Conservation (phyloP, 108 stramenopile genomes). For the Heterococcus sp. region DNA sequence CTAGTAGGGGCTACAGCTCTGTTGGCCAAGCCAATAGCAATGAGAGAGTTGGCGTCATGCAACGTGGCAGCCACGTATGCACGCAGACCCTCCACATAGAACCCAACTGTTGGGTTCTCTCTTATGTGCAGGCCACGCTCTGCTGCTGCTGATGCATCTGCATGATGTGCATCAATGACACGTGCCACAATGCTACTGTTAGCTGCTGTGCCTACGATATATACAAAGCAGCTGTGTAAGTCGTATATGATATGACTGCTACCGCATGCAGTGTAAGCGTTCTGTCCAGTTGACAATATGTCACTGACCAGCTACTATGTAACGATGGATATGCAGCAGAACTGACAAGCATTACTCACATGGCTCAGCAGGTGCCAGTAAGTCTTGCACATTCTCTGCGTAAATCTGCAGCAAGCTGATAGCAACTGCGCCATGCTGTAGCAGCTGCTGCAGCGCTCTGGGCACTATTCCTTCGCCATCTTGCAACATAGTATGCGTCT, state of each 20-base stretch:
- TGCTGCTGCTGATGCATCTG: not conserved
- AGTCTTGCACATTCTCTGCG: conserved; percentile 13
- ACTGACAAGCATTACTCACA: not conserved
- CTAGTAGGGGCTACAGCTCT: too few relatives aligned
- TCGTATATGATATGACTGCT: not conserved
- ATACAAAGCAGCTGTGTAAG: not conserved
- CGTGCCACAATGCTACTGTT: not conserved
- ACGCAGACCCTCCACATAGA: conserved; percentile 11
- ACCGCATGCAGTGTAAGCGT: not conserved
- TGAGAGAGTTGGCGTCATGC: conserved; percentile 1
- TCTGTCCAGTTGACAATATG: not conserved
- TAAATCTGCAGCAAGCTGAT: conserved; percentile 16
- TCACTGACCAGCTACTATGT: not conserved
- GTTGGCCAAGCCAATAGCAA: too few relatives aligned
- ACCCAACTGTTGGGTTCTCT: conserved; percentile 3
- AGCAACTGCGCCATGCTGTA: conserved; percentile 2
- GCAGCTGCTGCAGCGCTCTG: conserved; percentile 6
- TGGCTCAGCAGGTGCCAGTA: not conserved
- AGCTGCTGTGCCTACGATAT: not conserved
- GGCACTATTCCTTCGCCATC: conserved; percentile 3
- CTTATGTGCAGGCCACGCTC: conserved; percentile 2
- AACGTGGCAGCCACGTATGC: not conserved
- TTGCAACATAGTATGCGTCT: not conserved
- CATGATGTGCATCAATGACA: not conserved
- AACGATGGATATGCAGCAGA: not conserved